These are phyloP conservation scores for Ettlia oleoabundans DNA, from an alignment of 139 green algal species.

Conservation along the genomic window DNA sequence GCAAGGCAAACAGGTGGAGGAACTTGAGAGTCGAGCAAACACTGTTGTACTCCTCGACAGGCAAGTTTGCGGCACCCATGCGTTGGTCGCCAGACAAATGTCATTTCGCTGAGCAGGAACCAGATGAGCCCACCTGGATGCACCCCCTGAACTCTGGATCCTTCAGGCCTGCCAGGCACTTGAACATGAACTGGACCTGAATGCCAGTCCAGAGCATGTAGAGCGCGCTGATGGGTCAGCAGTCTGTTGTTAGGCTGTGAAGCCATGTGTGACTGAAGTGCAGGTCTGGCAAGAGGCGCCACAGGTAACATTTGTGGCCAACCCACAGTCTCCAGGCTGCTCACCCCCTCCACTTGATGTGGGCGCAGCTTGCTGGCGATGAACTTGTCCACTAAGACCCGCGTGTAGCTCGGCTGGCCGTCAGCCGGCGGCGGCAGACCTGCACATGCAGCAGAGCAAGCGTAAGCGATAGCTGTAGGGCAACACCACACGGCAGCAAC, in stretches of 20 bases:
- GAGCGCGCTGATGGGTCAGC: too few relatives aligned
- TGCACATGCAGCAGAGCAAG: neutral
- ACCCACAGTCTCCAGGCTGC: neutral
- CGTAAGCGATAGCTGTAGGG: too few relatives aligned
- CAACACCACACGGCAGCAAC: too few relatives aligned
- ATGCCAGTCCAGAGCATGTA: neutral
- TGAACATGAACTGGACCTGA: conserved; percentile 80
- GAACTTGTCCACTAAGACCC: conserved; percentile 64
- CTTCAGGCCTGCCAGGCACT: conserved; percentile 79
- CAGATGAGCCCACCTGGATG: conserved; percentile 73
- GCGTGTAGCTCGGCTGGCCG: neutral
- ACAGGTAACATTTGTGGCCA: neutral
- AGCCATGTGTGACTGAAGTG: too few relatives aligned
- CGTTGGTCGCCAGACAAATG: too few relatives aligned
- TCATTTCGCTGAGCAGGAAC: too few relatives aligned
- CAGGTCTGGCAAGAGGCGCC: neutral
- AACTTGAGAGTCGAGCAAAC: too few relatives aligned
- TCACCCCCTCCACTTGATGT: conserved; percentile 83
- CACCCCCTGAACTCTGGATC: conserved; percentile 64
- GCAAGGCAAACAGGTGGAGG: too few relatives aligned
- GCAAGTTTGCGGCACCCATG: too few relatives aligned
- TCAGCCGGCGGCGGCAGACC: conserved; percentile 16
- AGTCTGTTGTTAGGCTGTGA: too few relatives aligned
- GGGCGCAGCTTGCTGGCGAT: conserved; percentile 67
- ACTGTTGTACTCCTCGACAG: too few relatives aligned